These are phyloP conservation scores for Moesziomyces antarcticus DNA, from an alignment of 1,284 basidiomycete genomes.

Conservation along the genomic window DNA sequence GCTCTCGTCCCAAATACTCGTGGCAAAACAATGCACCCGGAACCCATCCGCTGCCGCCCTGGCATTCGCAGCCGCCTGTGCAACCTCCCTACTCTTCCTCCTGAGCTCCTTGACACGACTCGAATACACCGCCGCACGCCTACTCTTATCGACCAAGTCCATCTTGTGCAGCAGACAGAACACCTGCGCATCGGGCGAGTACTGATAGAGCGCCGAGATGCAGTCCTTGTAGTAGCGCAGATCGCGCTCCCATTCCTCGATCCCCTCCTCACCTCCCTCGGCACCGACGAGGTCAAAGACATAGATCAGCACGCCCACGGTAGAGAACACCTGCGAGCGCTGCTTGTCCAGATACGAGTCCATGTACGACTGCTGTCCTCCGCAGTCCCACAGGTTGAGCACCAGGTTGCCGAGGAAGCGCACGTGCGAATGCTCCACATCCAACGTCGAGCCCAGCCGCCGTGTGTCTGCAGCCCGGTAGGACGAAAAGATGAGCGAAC, in stretches of 20 bases:
- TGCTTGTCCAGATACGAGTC: slow-evolving; percentile 92
- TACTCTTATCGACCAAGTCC: slow-evolving; percentile 76
- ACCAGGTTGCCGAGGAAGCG: slow-evolving; percentile 93
- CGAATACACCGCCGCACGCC: slow-evolving; percentile 74
- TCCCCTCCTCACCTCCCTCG: slow-evolving; percentile 50
- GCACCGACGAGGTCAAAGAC: slow-evolving; percentile 83
- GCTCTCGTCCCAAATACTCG: slow-evolving; percentile 97
- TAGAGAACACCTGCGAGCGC: slow-evolving; percentile 89
- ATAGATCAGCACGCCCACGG: slow-evolving; percentile 96
- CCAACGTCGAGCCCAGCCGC: slow-evolving; percentile 92
- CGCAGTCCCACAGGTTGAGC: slow-evolving; percentile 97
- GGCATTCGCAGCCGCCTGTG: slow-evolving; percentile 21
- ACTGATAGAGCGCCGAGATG: slow-evolving; percentile 54
- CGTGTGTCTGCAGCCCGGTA: slow-evolving; percentile 91
- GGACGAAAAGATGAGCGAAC: slow-evolving; percentile 97
- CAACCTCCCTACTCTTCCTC: slow-evolving; percentile 53
- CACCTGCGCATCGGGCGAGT: slow-evolving; percentile 76
- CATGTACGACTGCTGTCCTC: slow-evolving; percentile 97
- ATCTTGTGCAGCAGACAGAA: slow-evolving; percentile 98
- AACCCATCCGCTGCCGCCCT: slow-evolving; percentile 66
- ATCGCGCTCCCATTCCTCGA: slow-evolving; percentile 72
- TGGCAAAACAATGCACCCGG: slow-evolving; percentile 76
- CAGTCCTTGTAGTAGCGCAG: slow-evolving; percentile 64
- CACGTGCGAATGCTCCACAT: slow-evolving; percentile 97
- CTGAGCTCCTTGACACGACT: slow-evolving; percentile 68